These are phyloP conservation scores for Suillus lakei DNA, from an alignment of 768 basidiomycete species.

Conservation along the genomic window DNA sequence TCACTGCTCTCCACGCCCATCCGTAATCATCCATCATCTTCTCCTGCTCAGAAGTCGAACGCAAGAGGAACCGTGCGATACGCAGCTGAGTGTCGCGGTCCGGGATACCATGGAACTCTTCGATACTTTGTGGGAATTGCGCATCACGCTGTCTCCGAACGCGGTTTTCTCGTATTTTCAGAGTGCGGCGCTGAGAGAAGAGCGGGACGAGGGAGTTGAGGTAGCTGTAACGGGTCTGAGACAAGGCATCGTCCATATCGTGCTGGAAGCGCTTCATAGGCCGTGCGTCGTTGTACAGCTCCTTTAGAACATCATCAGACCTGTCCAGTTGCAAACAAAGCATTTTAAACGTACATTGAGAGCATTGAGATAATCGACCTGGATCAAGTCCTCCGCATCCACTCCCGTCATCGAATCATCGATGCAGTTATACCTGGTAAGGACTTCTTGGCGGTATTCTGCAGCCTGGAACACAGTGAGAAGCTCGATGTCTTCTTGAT, in stretches of 20 bases:
- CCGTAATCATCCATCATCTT: conserved; percentile 51
- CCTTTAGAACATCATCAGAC: conserved; percentile 17
- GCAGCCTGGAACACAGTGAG: conserved; percentile 34
- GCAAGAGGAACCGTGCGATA: conserved; percentile 50
- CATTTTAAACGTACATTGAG: conserved; percentile 24
- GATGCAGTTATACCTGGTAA: conserved; percentile 29
- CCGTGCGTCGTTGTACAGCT: conserved; percentile 20
- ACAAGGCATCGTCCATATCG: conserved; percentile 34
- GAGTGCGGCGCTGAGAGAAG: conserved; percentile 9
- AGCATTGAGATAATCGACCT: conserved; percentile 30
- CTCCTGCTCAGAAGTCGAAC: conserved; percentile 41
- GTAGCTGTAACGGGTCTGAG: conserved; percentile 35
- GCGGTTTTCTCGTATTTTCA: conserved; percentile 24
- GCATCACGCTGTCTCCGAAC: conserved; percentile 34
- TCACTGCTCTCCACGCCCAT: conserved; percentile 57
- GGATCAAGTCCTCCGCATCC: conserved; percentile 27
- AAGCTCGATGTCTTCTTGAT: conserved; percentile 34
- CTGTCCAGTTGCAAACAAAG: neutral
- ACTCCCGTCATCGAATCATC: conserved; percentile 34
- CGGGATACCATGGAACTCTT: conserved; percentile 34
- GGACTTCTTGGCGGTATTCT: conserved; percentile 38
- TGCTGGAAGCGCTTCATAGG: conserved; percentile 25
- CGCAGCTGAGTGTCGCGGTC: conserved; percentile 53
- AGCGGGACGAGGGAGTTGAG: conserved; percentile 29
- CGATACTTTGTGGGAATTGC: conserved; percentile 35